phyloP scores from a whole-genome alignment of 176 grass and related monocot genomes.

The Microstegium vimineum region DNA sequence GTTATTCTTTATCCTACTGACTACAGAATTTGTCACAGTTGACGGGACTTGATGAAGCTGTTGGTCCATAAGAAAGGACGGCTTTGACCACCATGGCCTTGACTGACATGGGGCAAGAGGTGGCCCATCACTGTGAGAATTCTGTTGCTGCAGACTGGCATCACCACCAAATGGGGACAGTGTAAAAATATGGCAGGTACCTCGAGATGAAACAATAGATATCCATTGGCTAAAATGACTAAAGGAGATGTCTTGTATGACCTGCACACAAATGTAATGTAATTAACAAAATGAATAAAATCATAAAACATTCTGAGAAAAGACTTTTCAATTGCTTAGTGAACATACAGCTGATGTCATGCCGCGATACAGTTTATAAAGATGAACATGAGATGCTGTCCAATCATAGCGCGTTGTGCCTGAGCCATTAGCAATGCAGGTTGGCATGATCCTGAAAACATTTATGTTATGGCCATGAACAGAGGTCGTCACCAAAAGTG shows the following conservation, averaged over 20 bases:
- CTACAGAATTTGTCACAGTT: slow-evolving; percentile 73
- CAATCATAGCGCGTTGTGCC: slow-evolving; percentile 60
- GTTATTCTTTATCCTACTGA: slow-evolving; percentile 95
- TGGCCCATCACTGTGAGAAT: slow-evolving; percentile 68
- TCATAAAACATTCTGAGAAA: background rate
- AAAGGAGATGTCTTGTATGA: slow-evolving; percentile 98
- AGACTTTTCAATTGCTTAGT: slow-evolving; percentile 1
- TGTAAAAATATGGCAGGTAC: slow-evolving; percentile 87
- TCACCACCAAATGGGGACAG: slow-evolving; percentile 95
- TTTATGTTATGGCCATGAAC: slow-evolving; percentile 99
- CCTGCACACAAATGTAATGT: slow-evolving; percentile 52
- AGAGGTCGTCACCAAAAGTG: slow-evolving; percentile 91
- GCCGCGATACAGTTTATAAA: slow-evolving; percentile 98
- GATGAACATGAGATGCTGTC: slow-evolving; percentile 90
- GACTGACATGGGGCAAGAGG: slow-evolving; percentile 68
- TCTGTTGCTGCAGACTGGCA: slow-evolving; percentile 70
- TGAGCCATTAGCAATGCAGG: slow-evolving; percentile 68
- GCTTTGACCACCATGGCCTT: slow-evolving; percentile 93
- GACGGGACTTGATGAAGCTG: slow-evolving; percentile 74
- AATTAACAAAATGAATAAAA: slow-evolving; percentile 27
- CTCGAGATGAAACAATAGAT: slow-evolving; percentile 83
- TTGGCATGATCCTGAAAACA: slow-evolving; percentile 93
- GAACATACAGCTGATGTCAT: slow-evolving; percentile 88
- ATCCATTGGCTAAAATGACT: slow-evolving; percentile 98
- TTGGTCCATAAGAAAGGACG: slow-evolving; percentile 79